Percentiles rank a stretch among this genome's conserved stretches.
Conservation (phyloP, 176 grass and related monocot species). For the Oryza officinalis region DNA sequence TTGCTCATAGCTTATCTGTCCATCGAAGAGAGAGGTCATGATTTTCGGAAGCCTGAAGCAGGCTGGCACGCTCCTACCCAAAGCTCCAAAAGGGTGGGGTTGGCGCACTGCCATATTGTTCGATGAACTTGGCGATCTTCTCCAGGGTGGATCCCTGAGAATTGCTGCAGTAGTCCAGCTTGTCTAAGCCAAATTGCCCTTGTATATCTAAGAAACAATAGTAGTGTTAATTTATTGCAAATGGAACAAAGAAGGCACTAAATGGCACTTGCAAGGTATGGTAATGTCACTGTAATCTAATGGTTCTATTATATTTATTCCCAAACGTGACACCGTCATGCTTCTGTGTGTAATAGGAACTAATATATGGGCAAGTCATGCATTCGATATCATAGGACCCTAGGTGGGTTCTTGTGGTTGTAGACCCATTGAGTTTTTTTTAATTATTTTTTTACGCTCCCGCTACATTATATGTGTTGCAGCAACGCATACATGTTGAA, state of each 20-base stretch:
- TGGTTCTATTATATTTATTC: neutral
- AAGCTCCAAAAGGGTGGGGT: slow-evolving; percentile 97
- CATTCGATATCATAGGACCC: neutral
- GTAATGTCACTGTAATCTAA: neutral
- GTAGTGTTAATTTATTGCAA: neutral
- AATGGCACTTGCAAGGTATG: slow-evolving; percentile 19
- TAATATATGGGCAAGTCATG: neutral
- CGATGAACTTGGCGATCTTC: slow-evolving; percentile 85
- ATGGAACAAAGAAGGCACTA: neutral
- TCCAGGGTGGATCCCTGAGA: slow-evolving; percentile 80
- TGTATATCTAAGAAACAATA: neutral
- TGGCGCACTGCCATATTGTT: slow-evolving; percentile 96
- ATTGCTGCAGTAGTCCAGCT: slow-evolving; percentile 86
- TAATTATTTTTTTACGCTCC: neutral
- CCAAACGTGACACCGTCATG: neutral
- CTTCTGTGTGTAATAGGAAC: slow-evolving; percentile 9
- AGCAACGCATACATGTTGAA: neutral
- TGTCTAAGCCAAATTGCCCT: slow-evolving; percentile 41
- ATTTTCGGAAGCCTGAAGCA: slow-evolving; percentile 94
- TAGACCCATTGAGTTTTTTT: neutral
- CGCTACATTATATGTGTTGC: neutral
- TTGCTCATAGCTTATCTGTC: slow-evolving; percentile 80
- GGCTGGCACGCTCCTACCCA: slow-evolving; percentile 86
- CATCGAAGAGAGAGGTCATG: slow-evolving; percentile 92
- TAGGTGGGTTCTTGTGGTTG: neutral